Base-by-base conservation (phyloP, 2,329 filamentous ascomycete genomes). In the Claviceps arundinis region DNA sequence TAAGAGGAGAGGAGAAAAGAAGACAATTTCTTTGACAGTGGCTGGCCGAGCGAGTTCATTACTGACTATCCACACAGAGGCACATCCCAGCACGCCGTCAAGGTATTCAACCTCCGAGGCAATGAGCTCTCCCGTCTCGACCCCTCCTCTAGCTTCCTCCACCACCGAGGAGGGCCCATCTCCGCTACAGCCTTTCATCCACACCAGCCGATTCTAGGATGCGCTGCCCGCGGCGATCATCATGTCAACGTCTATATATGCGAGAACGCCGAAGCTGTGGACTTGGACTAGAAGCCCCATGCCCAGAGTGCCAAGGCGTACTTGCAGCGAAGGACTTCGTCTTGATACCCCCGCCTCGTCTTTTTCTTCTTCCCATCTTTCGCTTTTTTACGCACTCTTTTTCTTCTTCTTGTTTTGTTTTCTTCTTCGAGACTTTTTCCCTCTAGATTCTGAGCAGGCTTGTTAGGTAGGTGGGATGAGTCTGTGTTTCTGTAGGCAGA, bases 131-230 rank as follows among this genome's bases (percentile, higher is more conserved):
- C 87, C 5, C 83, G 81, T 19, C 81, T 93, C 57, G 90, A 97
- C 65, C 91, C 91, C 0, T 94, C 95, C 67, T 89, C 87, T 47
- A 89, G 85, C 64, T 94, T 94, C 73, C 73, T 95, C 16, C 83
- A 87, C 56, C 85, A 89, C 61, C 84, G 87, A 50, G 83, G 84
- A 53, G 81, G 84, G 6, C 86, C 93, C 1, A 94, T 98, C 58
- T 84, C 89, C 3, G 80, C 87, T 38, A 95, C 91, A 8, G 86
- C 90, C 0, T 98, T 97, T 73, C 93, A 98, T 69, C 93, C 93
- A 1, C 93, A 98, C 67, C 82, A 86, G 50, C 90, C 95, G 70
- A 84, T 96, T 67, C 77, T 98, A 56, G 90, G 89, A 38, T 93
- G 87, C 61, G 87, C 90, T 1, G 87, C 89, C 4, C 77, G 88